Evolutionary conservation across 202 grass and related monocot species (phyloP), one percentile per base, ranked within the genome.

Genomic region (Zoysia matrella): DNA sequence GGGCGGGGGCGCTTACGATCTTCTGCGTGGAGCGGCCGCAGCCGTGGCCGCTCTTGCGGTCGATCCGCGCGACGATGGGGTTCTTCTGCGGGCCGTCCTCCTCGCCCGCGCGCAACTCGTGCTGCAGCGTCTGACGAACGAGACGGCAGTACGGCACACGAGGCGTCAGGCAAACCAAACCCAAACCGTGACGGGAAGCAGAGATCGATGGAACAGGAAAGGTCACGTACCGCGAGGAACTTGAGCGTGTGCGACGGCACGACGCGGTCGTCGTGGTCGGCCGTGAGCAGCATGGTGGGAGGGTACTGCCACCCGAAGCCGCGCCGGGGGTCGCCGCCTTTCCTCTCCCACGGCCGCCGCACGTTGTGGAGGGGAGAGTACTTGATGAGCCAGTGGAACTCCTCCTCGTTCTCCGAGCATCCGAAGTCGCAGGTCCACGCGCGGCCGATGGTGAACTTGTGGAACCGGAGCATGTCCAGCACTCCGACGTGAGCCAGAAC

Each of bases 391-490:
- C 90, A 93, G 1, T 81, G 66, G 48, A 98, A 98, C 8, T 98
- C 95, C 46, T 91, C 90, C 73, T 86, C 67, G 0, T 94, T 91
- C 58, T 94, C 92, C 13, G 95, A 93, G 81, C 90, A 98, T 10
- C 95, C 95, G 62, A 91, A 98, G 55, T 98, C 92, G 42, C 92
- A 88, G 3, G 92, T 91, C 95, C 95, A 98, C n/a, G 92, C 90
- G 71, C 93, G 95, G n/a, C 87, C 95, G 73, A 98, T 98, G 55
- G 95, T 98, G 70, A 98, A 98, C 83, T 91, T 98, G 77, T 98
- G 95, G 84, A 94, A 98, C 41, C 90, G 92, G 43, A 98, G 92
- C 95, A 98, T 98, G 86, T 94, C 95, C 92, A 98, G 94, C 41
- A 98, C 95, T 6, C 95, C 95, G 3, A 95, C 95, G 6, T 98